A percentile compares a stretch with the other conserved stretches of the same genome.
These are phyloP conservation scores for Aciculoconidium aculeatum DNA, from an alignment of 805 yeast species.

Conservation along the genomic window DNA sequence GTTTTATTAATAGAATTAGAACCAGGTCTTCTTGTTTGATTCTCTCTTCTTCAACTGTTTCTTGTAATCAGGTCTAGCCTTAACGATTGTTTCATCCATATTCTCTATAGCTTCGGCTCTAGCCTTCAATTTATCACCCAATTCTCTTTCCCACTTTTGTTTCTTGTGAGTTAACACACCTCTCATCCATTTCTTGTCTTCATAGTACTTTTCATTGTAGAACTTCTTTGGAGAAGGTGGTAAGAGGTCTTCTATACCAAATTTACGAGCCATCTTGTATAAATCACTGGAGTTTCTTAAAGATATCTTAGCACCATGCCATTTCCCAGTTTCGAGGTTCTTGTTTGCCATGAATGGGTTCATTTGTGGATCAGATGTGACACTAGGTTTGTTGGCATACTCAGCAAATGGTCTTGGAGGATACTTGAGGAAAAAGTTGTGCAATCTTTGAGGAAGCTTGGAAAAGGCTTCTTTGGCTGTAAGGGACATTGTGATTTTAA, in stretches of 20 bases:
- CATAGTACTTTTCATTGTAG: conserved; percentile 66
- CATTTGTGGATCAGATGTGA: conserved; percentile 60
- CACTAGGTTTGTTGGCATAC: conserved; percentile 61
- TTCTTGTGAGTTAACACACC: conserved; percentile 80
- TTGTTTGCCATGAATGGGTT: conserved; percentile 86
- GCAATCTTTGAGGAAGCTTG: conserved; percentile 64
- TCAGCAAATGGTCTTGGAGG: conserved; percentile 78
- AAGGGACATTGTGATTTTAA: conserved; percentile 16
- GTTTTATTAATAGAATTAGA: conserved; percentile 4
- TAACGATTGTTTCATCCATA: conserved; percentile 61
- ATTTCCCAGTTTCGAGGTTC: conserved; percentile 73
- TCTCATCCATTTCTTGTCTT: conserved; percentile 60
- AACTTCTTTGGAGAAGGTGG: conserved; percentile 69
- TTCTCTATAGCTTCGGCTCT: conserved; percentile 61
- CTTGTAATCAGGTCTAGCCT: conserved; percentile 48
- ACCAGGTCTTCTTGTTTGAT: conserved; percentile 33
- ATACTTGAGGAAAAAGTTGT: conserved; percentile 68
- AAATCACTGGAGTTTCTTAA: conserved; percentile 77
- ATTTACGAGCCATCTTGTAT: conserved; percentile 74
- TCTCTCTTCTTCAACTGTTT: conserved; percentile 33
- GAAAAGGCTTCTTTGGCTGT: conserved; percentile 43
- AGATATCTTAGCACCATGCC: conserved; percentile 75
- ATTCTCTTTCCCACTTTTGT: conserved; percentile 69
- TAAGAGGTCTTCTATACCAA: conserved; percentile 72
- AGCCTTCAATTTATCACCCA: conserved; percentile 50